Conservation (phyloP, 2,329 filamentous ascomycete genomes). For the Pseudocercospora pini-densiflorae region DNA sequence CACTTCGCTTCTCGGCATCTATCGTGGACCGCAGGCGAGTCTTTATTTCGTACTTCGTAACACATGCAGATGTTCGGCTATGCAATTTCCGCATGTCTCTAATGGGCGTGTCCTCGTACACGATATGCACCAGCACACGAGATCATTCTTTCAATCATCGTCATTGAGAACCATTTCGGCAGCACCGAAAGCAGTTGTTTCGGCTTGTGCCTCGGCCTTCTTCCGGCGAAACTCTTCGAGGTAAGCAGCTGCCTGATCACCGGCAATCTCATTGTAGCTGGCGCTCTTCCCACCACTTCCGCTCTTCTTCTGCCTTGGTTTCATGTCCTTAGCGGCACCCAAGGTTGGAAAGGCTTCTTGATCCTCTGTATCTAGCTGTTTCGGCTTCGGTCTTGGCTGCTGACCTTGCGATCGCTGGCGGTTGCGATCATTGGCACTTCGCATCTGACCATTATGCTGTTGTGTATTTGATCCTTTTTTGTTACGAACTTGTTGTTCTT, state of each 20-base stretch:
- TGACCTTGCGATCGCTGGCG: conserved; percentile 6
- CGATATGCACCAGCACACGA: background rate
- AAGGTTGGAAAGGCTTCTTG: conserved; percentile 36
- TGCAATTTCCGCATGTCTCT: background rate
- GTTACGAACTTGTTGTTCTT: background rate
- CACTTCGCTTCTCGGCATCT: background rate
- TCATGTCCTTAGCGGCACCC: conserved; percentile 22
- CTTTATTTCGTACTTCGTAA: background rate
- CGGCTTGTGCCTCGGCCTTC: conserved; percentile 34
- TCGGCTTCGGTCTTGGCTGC: conserved; percentile 7
- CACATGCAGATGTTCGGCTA: background rate
- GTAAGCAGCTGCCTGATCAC: conserved; percentile 31
- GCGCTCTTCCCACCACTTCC: conserved; percentile 17
- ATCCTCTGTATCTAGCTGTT: conserved; percentile 28
- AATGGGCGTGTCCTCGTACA: background rate
- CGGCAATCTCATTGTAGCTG: conserved; percentile 33
- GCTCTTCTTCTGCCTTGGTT: conserved; percentile 25
- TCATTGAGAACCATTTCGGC: conserved; percentile 33
- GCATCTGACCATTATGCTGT: background rate
- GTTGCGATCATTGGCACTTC: conserved; percentile 1
- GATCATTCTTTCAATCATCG: conserved; percentile 25
- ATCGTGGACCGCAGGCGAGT: background rate
- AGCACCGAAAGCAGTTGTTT: conserved; percentile 33
- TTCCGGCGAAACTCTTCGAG: conserved; percentile 35
- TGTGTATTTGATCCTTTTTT: conserved; percentile 3